Evolutionary conservation across 257 asterid genomes (phyloP), one percentile per base, ranked within the genome.

Genomic region (Linderniella brevidens): DNA sequence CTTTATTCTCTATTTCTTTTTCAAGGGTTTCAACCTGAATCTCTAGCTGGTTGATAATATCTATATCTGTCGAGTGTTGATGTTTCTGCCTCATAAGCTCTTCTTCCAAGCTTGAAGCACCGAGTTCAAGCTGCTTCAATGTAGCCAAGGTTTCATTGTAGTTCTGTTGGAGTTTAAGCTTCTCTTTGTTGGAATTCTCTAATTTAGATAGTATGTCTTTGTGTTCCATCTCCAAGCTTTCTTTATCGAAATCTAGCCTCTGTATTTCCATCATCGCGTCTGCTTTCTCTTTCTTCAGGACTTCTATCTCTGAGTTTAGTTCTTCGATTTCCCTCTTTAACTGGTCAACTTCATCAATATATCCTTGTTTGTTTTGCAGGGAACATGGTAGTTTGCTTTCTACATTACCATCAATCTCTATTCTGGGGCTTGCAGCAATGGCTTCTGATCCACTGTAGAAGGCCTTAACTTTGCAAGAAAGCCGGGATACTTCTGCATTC

Each of bases 1-100:
- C 72, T 67, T 76, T 80, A 20, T 49, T 66, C 65, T 74, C 80
- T 54, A 83, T 57, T 67, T 80, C 88, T 53, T 78, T 72, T 64
- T 72, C 83, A 66, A 83, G 71, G 61, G 56, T 69, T 57, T 67
- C 70, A 53, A 83, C 75, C 54, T 72, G 67, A 35, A 64, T 41
- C 68, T 80, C 81, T 35, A 77, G 76, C 46, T 74, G 77, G 38
- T 71, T 75, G 35, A 69, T 74, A 47, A 59, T 59, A 53, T 68
- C 59, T 65, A 69, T 49, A 41, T 76, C 63, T 49, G 72, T 76
- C 0, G 87, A 68, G 58, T 67, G 66, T 56, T 65, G 75, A 56
- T 57, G 70, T 37, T 62, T 62, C 58, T 65, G 68, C 52, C 73
- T 65, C 58, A 54, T 71, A 52, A 61, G 60, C 57, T 73, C 81